Conservation (phyloP, 768 basidiomycete genomes). For the Cantharellus anzutake region DNA sequence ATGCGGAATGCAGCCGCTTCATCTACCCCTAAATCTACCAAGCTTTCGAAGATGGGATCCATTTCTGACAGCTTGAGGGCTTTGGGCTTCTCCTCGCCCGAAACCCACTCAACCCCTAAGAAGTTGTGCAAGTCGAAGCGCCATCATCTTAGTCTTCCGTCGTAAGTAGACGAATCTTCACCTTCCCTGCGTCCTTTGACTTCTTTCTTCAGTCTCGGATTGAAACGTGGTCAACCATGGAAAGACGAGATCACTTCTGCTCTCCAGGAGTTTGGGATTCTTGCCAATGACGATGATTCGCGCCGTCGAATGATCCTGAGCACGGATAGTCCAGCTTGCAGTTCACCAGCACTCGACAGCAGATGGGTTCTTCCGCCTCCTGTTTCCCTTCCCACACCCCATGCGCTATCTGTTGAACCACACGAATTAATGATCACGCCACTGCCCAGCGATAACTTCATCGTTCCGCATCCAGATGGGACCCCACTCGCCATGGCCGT, state of each 20-base stretch:
- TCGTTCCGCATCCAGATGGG: background rate
- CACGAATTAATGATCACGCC: background rate
- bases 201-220: background rate
- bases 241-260: background rate
- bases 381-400: background rate
- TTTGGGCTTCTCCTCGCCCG: background rate
- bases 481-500: background rate
- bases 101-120: background rate
- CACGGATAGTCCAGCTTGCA: background rate
- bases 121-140: background rate
- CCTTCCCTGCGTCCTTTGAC: background rate
- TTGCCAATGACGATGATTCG: background rate
- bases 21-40: background rate
- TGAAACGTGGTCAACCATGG: background rate
- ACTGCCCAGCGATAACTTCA: background rate
- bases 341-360: background rate
- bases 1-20: background rate
- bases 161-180: background rate
- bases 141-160: background rate
- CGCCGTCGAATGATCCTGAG: background rate
- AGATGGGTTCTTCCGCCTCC: background rate
- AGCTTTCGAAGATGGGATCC: background rate
- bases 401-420: background rate
- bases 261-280: slow-evolving; percentile 2
- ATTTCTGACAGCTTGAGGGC: background rate